Base-by-base conservation (phyloP, 2,329 filamentous ascomycete genomes). In the Acarospora socialis region DNA sequence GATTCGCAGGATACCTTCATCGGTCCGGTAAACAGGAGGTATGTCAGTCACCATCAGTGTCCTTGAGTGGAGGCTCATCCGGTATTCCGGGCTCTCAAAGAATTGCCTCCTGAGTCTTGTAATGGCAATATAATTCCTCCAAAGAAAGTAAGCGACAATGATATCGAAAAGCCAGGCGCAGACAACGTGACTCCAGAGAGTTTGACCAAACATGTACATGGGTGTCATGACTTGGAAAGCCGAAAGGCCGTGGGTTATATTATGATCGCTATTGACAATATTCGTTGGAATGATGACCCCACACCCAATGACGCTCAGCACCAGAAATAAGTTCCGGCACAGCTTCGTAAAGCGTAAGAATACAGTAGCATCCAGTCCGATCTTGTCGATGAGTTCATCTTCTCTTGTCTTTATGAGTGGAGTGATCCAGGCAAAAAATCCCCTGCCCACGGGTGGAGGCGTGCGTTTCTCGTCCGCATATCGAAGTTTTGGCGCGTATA, bases 401-500 rank as follows among this genome's bases (percentile, higher is more conserved):
- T 98, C 90, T 37, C 71, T 76, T 9, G 81, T 87, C 38, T 66
- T 71, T 56, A 84, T 66, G 19, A 98, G 61, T 0, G 87, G 86
- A 13, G 64, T 63, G 19, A 92, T 54, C 90, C 90, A 98, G 28
- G 83, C 77, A 51, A 92, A 84, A 7, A 87, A 61, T n/a, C 81
- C 79, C 50, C 79, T 92, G 34, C 80, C 81, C 46, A 95, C 68
- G 1, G 80, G 74, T 8, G 90, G 90, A 12, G 87, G 90, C 7
- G 81, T 73, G 60, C 93, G 84, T 55, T 79, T 83, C 44, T 83
- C 75, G 53, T 95, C 87, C 51, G 83, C 80, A 63, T 94, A 78
- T 53, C 92, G 92, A 29, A 92, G 66, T 53, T 92, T 87, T 23
- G 90, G 90, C 3, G 90, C 86, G 58, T 98, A 98, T 28, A 98